Conservation (phyloP, 192 early-diverging fungal genomes). For the Backusella westeae region DNA sequence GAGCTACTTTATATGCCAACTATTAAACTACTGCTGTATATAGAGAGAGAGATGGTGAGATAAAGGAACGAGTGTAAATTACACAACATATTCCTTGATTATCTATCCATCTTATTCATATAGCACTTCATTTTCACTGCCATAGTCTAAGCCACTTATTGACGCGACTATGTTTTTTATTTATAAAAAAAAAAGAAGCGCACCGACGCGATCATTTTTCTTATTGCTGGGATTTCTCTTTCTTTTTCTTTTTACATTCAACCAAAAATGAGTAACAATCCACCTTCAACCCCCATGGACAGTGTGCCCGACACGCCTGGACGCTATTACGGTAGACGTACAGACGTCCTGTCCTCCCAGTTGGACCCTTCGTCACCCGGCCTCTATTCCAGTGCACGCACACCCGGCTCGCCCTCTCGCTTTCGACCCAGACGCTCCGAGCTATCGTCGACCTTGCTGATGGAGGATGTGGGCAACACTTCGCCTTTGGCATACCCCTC, state of each 20-base stretch:
- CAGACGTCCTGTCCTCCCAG: slow-evolving; percentile 18
- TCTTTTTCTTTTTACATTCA: not conserved
- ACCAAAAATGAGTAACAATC: not conserved
- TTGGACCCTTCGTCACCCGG: slow-evolving; percentile 21
- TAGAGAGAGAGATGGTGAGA: too few species aligned
- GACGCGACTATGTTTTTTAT: not conserved
- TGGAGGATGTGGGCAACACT: slow-evolving; percentile 18
- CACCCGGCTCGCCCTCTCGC: slow-evolving; percentile 24
- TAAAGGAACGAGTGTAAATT: too few species aligned
- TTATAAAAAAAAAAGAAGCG: not conserved
- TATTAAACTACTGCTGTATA: too few species aligned
- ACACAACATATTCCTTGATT: too few species aligned
- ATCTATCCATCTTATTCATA: too few species aligned
- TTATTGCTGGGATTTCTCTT: not conserved
- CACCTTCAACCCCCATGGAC: not conserved
- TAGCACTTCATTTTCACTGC: too few species aligned
- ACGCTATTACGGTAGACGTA: slow-evolving; percentile 6
- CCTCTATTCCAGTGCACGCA: slow-evolving; percentile 7
- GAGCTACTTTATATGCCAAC: too few species aligned
- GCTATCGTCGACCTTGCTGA: slow-evolving; percentile 18
- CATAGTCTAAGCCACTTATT: not conserved
- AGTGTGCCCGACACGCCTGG: slow-evolving; percentile 13
- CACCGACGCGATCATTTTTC: not conserved
- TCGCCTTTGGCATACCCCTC: slow-evolving; percentile 34
- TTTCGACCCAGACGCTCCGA: slow-evolving; percentile 18